Base-by-base conservation (phyloP, 1,139 yeast genomes). In the Blastobotrys ciferrii region DNA sequence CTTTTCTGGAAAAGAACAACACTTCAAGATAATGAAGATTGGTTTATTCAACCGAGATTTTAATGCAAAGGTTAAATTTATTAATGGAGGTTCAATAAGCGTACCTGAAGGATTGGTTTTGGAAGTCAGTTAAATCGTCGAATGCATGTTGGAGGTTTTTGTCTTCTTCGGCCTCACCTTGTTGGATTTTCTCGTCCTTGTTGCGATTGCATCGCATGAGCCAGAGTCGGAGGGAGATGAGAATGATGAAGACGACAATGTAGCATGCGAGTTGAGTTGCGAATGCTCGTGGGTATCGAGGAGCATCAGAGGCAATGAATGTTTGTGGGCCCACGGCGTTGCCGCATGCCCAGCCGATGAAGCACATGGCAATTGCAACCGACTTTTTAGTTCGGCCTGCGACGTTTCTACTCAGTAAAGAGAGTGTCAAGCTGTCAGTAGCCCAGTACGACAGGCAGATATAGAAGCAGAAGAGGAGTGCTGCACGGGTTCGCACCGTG, bases 241-340 rank as follows among this genome's bases (percentile, higher is more conserved):
- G 28, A 36, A 41, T 37, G 6, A 73, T 75, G 13, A 77, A 61
- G 59, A 79, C 65, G 12, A 78, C 70, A 33, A 73, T 70, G 52
- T 74, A 73, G 11, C 80, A 82, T 2, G 76, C 73, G 12, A 63
- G 63, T 6, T 45, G 44, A 11, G 40, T 33, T 13, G 33, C 33
- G 20, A 45, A 45, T 9, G 48, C 48, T 4, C 20, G 17, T 13
- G 31, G 31, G 56, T 78, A 80, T 38, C 62, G 59, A 12, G 88
- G 88, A 1, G 80, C 79, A 57, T 81, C 78, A 4, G 57, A 55
- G 0, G 69, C 68, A 53, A 77, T 70, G 61, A 83, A 84, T 41
- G 84, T 75, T 62, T 82, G 88, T 2, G 92, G 89, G 0, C 91
- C 91, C 43, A 81, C 71, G 43, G 84, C 69, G 55, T 84, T 84